These are phyloP conservation scores for Aureobasidium melanogenum DNA, from an alignment of 2,329 filamentous ascomycete genomes.

Conservation along the genomic window DNA sequence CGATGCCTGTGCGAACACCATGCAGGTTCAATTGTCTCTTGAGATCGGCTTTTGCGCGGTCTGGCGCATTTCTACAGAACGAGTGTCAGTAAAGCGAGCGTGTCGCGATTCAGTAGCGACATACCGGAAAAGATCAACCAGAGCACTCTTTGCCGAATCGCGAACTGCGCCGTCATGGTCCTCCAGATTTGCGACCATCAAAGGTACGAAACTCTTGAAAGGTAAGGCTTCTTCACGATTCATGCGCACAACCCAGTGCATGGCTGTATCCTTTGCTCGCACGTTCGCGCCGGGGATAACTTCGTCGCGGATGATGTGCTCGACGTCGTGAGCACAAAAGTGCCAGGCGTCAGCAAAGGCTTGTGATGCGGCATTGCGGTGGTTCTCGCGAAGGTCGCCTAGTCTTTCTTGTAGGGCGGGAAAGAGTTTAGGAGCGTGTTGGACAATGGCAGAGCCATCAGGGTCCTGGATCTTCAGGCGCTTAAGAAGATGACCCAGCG, in stretches of 20 bases:
- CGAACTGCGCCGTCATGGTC: conserved; percentile 83
- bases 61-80: conserved; percentile 59
- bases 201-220: conserved; percentile 75
- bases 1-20: conserved; percentile 80
- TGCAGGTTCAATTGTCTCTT: conserved; percentile 77
- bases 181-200: conserved; percentile 77
- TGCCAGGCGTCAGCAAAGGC: conserved; percentile 70
- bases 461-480: conserved; percentile 78
- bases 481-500: conserved; percentile 78
- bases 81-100: not conserved
- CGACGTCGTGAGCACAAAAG: conserved; percentile 62
- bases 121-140: conserved; percentile 79
- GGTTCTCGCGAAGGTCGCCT: conserved; percentile 80
- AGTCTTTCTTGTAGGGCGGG: conserved; percentile 74
- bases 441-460: conserved; percentile 57
- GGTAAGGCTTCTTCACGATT: conserved; percentile 69
- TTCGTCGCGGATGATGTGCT: conserved; percentile 67
- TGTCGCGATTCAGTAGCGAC: not conserved
- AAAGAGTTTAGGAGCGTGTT: conserved; percentile 59
- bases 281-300: conserved; percentile 74
- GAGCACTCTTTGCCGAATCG: conserved; percentile 70
- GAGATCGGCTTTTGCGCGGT: conserved; percentile 76
- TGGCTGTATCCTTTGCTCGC: conserved; percentile 72
- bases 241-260: conserved; percentile 83
- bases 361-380: conserved; percentile 64